Evolutionary conservation across 768 basidiomycete genomes (phyloP).

Genomic region (Tricholoma matsutake): DNA sequence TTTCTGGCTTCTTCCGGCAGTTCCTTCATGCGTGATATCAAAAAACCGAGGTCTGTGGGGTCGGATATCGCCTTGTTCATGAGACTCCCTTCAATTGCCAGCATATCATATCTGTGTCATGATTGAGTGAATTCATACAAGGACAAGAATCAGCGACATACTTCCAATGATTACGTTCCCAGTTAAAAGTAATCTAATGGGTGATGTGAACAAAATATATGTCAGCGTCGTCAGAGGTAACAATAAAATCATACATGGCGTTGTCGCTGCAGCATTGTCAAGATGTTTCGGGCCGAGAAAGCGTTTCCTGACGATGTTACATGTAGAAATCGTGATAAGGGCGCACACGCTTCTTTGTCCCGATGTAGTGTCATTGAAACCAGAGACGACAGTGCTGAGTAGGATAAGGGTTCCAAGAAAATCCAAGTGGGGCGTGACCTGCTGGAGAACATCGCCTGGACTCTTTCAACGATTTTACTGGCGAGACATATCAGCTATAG

Average conservation of each 20-base stretch:
- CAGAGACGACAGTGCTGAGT: slow-evolving; percentile 52
- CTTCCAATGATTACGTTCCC: slow-evolving; percentile 66
- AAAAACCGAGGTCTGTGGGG: slow-evolving; percentile 60
- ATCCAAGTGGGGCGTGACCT: slow-evolving; percentile 67
- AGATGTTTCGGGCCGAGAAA: slow-evolving; percentile 63
- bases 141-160: slow-evolving; percentile 29
- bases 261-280: slow-evolving; percentile 62
- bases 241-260: slow-evolving; percentile 43
- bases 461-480: slow-evolving; percentile 47
- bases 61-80: slow-evolving; percentile 51
- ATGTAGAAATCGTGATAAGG: slow-evolving; percentile 54
- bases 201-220: neutral
- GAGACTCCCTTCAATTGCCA: slow-evolving; percentile 52
- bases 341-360: slow-evolving; percentile 49
- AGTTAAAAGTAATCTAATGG: slow-evolving; percentile 58
- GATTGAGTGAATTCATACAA: slow-evolving; percentile 1
- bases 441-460: slow-evolving; percentile 55
- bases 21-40: slow-evolving; percentile 55
- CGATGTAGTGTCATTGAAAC: slow-evolving; percentile 65
- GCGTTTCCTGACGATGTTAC: slow-evolving; percentile 64
- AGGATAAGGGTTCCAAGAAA: slow-evolving; percentile 55
- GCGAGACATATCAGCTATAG: neutral
- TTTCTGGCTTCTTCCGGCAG: slow-evolving; percentile 63
- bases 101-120: slow-evolving; percentile 48
- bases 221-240: neutral